Evolutionary conservation across 805 yeast genomes (phyloP).

Genomic region (Grigorovia jiainica): DNA sequence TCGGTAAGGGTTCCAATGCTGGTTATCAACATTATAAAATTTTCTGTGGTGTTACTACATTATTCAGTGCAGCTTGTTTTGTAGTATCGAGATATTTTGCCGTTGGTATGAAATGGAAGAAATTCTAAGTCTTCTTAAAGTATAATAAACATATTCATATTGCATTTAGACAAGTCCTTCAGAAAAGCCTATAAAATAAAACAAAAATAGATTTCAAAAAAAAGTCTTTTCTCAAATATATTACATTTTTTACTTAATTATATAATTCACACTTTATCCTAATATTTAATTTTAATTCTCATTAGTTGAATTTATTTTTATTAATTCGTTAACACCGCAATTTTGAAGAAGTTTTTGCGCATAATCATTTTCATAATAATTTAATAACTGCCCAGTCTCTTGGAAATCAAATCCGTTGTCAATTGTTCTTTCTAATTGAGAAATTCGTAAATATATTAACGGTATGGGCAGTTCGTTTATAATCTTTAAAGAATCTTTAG

Average conservation of each 20-base stretch:
- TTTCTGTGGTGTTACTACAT: slow-evolving; percentile 31
- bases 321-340: slow-evolving; percentile 23
- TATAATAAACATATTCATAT: too few relatives aligned
- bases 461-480: slow-evolving; percentile 24
- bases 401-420: slow-evolving; percentile 15
- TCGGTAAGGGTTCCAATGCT: slow-evolving; percentile 29
- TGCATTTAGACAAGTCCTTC: too few relatives aligned
- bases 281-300: not conserved
- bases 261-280: not conserved
- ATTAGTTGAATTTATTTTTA: slow-evolving; percentile 14
- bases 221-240: too few relatives aligned
- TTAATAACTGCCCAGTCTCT: slow-evolving; percentile 20
- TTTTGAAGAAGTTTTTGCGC: slow-evolving; percentile 20
- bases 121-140: slow-evolving; percentile 12
- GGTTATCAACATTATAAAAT: slow-evolving; percentile 32
- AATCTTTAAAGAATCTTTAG: slow-evolving; percentile 22
- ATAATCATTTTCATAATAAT: slow-evolving; percentile 26
- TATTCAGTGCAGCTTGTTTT: slow-evolving; percentile 34
- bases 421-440: slow-evolving; percentile 12
- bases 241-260: not conserved
- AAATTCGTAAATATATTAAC: slow-evolving; percentile 22
- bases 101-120: slow-evolving; percentile 35
- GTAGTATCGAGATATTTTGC: slow-evolving; percentile 34
- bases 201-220: too few relatives aligned
- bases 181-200: too few relatives aligned